phyloP scores from a whole-genome alignment of 306 rosid species.

The Prunus dulcis region DNA sequence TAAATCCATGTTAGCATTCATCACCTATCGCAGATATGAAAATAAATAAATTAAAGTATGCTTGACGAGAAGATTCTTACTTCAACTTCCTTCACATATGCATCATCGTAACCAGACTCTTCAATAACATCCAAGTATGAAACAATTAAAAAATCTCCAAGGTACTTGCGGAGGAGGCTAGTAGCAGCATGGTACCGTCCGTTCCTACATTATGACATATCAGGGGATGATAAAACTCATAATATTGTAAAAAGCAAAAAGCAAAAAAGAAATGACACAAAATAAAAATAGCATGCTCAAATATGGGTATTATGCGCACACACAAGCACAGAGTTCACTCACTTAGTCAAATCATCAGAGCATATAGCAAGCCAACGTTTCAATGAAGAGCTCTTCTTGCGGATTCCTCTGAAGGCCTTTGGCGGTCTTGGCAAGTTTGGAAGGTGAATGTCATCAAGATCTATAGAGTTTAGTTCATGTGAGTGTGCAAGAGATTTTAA shows the following conservation, averaged over 20 bases:
- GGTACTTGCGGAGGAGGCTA: conserved; percentile 88
- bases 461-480: conserved; percentile 45
- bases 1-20: neutral
- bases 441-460: conserved; percentile 55
- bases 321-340: conserved; percentile 26
- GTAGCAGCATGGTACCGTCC: conserved; percentile 55
- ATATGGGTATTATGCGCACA: neutral
- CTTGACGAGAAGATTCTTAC: conserved; percentile 37
- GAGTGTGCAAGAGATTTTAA: conserved; percentile 55
- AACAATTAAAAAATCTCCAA: conserved; percentile 87
- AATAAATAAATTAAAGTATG: neutral
- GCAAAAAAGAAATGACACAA: neutral
- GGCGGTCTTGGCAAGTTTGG: conserved; percentile 81
- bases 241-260: neutral
- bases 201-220: conserved; percentile 43
- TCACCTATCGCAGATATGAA: conserved; percentile 5
- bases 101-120: conserved; percentile 83
- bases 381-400: conserved; percentile 77
- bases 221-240: conserved; percentile 17
- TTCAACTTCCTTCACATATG: conserved; percentile 82
- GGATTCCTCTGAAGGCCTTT: conserved; percentile 79
- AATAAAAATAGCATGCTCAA: neutral
- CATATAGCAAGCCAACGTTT: conserved; percentile 97
- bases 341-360: conserved; percentile 73
- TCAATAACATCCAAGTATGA: conserved; percentile 74